Conservation (phyloP, 2,329 filamentous ascomycete genomes). For the Phaeosphaeriaceae sp. region DNA sequence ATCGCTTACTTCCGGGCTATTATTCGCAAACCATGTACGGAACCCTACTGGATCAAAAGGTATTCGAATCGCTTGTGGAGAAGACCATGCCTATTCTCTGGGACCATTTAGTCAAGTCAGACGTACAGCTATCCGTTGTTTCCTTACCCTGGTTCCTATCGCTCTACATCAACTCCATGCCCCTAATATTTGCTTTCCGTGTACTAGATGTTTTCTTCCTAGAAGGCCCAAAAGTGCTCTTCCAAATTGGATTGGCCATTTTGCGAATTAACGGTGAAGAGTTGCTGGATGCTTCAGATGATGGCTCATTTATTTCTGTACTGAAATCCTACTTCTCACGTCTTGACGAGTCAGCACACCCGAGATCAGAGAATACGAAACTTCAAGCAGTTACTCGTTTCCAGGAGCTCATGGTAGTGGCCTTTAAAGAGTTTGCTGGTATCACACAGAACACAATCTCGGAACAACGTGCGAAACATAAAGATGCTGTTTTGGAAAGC, state of each 20-base stretch:
- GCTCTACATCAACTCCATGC: conserved; percentile 99
- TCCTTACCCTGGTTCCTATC: conserved; percentile 98
- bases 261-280: conserved; percentile 96
- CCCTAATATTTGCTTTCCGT: conserved; percentile 93
- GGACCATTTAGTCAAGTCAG: conserved; percentile 96
- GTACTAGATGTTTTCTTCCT: conserved; percentile 98
- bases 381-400: conserved; percentile 92
- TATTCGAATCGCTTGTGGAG: conserved; percentile 97
- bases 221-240: conserved; percentile 95
- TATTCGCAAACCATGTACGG: conserved; percentile 99
- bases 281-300: conserved; percentile 87
- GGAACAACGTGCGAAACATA: conserved; percentile 88
- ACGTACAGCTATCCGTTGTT: conserved; percentile 96
- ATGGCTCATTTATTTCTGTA: conserved; percentile 95
- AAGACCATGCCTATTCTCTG: conserved; percentile 98
- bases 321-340: conserved; percentile 93
- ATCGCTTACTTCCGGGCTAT: conserved; percentile 91
- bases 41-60: conserved; percentile 92
- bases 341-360: conserved; percentile 93
- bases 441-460: conserved; percentile 94
- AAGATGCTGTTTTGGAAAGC: conserved; percentile 90
- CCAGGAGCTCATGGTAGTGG: conserved; percentile 98
- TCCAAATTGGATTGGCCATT: conserved; percentile 97
- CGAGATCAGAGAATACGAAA: conserved; percentile 93
- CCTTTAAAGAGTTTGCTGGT: conserved; percentile 95